These are phyloP conservation scores for Eutrema heterophyllum DNA, from an alignment of 345 rosid species.

Conservation along the genomic window DNA sequence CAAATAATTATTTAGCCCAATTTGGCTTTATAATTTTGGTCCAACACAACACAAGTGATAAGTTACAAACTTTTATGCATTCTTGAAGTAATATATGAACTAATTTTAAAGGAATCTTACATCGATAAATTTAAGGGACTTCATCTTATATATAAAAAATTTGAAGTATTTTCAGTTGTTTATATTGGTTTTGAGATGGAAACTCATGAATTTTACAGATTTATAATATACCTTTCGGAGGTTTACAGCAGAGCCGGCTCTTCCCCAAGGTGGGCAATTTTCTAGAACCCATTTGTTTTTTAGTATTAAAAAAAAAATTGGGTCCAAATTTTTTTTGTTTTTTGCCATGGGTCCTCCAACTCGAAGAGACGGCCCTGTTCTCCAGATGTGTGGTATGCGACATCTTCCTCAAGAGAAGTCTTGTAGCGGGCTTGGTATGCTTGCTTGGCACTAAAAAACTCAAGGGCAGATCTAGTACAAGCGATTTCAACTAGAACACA, in stretches of 20 bases:
- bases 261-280: too few relatives aligned
- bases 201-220: neutral
- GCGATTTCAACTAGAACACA: constrained; percentile 83
- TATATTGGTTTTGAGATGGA: neutral
- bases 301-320: too few relatives aligned
- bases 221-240: constrained; percentile 54
- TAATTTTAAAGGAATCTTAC: neutral
- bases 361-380: too few relatives aligned
- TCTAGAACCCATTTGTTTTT: too few relatives aligned
- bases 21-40: too few relatives aligned
- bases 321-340: too few relatives aligned
- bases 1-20: too few relatives aligned
- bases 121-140: neutral
- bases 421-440: constrained; percentile 73
- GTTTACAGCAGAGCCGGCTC: too few relatives aligned
- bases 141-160: neutral
- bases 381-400: constrained; percentile 71
- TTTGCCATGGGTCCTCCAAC: too few relatives aligned
- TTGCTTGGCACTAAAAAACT: constrained; percentile 53
- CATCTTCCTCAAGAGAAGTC: constrained; percentile 89
- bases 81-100: neutral
- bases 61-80: neutral
- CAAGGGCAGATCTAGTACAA: constrained; percentile 60
- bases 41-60: too few relatives aligned
- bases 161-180: too few relatives aligned